Evolutionary conservation across 768 basidiomycete species (phyloP).

Genomic region (Dentipellis fragilis): DNA sequence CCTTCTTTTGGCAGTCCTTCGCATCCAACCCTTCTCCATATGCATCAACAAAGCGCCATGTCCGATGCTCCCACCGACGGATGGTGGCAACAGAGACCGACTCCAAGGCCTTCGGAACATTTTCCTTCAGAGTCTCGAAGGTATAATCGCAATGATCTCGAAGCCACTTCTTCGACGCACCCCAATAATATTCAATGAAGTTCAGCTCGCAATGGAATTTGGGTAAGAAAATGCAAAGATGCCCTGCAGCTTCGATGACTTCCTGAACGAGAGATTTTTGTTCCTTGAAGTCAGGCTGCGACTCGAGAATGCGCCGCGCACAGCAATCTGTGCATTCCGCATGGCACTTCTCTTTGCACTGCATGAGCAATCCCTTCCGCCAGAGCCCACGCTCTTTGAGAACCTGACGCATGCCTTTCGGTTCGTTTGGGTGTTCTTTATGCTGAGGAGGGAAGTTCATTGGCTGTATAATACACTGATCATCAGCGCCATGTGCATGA

Average conservation of each 20-base stretch:
- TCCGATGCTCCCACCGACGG: conserved; percentile 25
- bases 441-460: conserved; percentile 29
- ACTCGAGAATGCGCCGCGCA: conserved; percentile 17
- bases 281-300: conserved; percentile 19
- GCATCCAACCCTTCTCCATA: conserved; percentile 20
- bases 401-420: conserved; percentile 25
- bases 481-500: conserved; percentile 8
- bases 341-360: conserved; percentile 7
- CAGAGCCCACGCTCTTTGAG: conserved; percentile 21
- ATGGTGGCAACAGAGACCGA: conserved; percentile 15
- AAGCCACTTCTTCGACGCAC: conserved; percentile 19
- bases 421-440: conserved; percentile 16
- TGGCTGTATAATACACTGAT: conserved; percentile 18
- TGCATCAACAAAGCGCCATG: conserved; percentile 24
- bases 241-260: conserved; percentile 18
- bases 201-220: conserved; percentile 25
- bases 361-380: conserved; percentile 5
- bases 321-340: conserved; percentile 19
- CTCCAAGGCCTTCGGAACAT: conserved; percentile 15
- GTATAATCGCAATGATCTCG: conserved; percentile 19
- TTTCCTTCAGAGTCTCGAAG: conserved; percentile 17
- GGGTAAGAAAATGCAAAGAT: conserved; percentile 19
- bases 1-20: conserved; percentile 21
- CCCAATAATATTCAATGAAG: conserved; percentile 24
- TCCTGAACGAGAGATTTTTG: conserved; percentile 18